Conservation (phyloP, 176 grass and related monocot species). For the Pontederia paniculata region DNA sequence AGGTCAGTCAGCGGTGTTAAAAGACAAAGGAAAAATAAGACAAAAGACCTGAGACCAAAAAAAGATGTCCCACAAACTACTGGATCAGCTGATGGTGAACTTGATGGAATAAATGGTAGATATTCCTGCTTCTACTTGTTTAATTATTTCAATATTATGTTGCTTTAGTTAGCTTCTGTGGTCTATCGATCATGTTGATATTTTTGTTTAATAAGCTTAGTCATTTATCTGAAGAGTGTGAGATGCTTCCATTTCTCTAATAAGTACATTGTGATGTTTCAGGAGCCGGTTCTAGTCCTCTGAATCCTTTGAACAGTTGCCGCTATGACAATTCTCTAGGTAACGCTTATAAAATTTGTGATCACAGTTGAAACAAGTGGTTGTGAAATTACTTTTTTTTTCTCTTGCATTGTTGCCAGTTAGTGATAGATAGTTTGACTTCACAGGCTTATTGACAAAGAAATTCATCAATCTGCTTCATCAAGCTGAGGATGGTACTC, state of each 20-base stretch:
- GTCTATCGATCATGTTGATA: background rate
- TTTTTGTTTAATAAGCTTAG: background rate
- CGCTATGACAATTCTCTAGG: slow-evolving; percentile 87
- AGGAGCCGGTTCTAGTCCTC: background rate
- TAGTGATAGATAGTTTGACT: slow-evolving; percentile 8
- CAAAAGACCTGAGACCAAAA: background rate
- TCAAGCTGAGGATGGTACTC: slow-evolving; percentile 68
- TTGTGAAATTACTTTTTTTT: slow-evolving; percentile 5
- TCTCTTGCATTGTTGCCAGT: background rate
- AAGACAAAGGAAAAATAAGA: slow-evolving; percentile 5
- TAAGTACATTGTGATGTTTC: background rate
- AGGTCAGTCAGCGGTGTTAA: background rate
- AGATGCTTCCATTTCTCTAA: background rate
- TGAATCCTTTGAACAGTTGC: slow-evolving; percentile 30
- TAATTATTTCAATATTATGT: no score
- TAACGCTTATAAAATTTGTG: slow-evolving; percentile 7
- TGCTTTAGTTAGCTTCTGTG: no score
- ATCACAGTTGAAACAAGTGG: background rate
- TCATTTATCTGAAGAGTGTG: background rate
- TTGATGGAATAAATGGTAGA: background rate
- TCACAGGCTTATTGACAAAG: slow-evolving; percentile 82
- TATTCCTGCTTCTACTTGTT: no score
- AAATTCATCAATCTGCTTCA: slow-evolving; percentile 78
- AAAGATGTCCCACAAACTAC: background rate
- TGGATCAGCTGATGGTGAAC: slow-evolving; percentile 1